Conservation (phyloP, 352 stramenopile genomes). For the Aphanomyces cochlioides region DNA sequence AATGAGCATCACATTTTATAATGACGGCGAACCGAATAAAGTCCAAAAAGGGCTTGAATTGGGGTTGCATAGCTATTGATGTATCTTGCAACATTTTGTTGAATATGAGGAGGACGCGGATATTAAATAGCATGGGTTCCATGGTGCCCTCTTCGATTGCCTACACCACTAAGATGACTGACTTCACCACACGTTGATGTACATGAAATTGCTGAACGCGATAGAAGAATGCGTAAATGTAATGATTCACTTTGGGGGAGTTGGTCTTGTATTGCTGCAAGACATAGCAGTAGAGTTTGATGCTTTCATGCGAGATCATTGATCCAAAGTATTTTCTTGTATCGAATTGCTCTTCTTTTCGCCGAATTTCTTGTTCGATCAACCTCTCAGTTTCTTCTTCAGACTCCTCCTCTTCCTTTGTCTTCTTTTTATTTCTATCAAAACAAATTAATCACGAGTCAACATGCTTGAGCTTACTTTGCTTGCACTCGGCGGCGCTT, state of each 20-base stretch:
- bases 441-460: neutral
- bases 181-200: constrained; percentile 26
- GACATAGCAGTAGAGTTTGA: constrained; percentile 80
- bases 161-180: neutral
- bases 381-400: constrained; percentile 74
- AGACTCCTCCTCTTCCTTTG: constrained; percentile 61
- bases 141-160: constrained; percentile 63
- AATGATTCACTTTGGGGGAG: constrained; percentile 80
- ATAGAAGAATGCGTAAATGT: constrained; percentile 86
- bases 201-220: constrained; percentile 78
- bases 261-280: constrained; percentile 72
- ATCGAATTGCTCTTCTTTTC: constrained; percentile 83
- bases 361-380: constrained; percentile 76
- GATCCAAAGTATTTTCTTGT: constrained; percentile 75
- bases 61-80: constrained; percentile 48
- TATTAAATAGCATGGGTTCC: constrained; percentile 85
- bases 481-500: constrained; percentile 34
- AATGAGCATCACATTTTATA: no score
- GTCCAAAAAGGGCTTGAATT: constrained; percentile 68
- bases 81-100: constrained; percentile 83
- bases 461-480: neutral
- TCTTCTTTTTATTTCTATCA: constrained; percentile 40
- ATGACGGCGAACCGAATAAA: constrained; percentile 49
- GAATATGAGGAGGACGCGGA: constrained; percentile 74
- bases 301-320: constrained; percentile 74